Conservation (phyloP, 2,329 filamentous ascomycete species). For the Aspergillus terreus region DNA sequence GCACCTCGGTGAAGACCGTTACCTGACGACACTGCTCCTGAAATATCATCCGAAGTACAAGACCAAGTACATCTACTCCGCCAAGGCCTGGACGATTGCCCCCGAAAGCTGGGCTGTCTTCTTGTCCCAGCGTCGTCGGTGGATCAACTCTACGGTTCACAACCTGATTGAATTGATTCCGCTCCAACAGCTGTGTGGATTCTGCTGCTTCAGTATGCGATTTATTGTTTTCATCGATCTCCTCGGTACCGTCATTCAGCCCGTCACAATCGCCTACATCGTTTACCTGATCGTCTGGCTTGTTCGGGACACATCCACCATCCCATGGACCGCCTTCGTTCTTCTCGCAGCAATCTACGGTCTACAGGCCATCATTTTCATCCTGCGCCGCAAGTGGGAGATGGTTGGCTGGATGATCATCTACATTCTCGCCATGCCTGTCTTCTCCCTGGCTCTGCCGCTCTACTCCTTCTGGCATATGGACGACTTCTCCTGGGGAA, state of each 20-base stretch:
- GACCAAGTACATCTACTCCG: constrained; percentile 92
- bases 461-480: constrained; percentile 98
- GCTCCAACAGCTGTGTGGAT: constrained; percentile 89
- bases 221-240: constrained; percentile 96
- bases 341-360: constrained; percentile 94
- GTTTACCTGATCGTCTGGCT: constrained; percentile 80
- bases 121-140: constrained; percentile 95
- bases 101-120: constrained; percentile 93
- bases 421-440: constrained; percentile 83
- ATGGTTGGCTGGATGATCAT: constrained; percentile 99
- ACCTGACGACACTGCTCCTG: constrained; percentile 87
- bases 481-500: constrained; percentile 99
- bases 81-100: constrained; percentile 94
- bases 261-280: constrained; percentile 86
- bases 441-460: constrained; percentile 87
- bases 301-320: constrained; percentile 55
- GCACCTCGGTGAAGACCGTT: constrained; percentile 96
- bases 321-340: constrained; percentile 85
- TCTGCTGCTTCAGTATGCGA: constrained; percentile 99
- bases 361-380: constrained; percentile 95
- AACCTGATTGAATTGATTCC: constrained; percentile 95
- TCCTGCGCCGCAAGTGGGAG: constrained; percentile 94
- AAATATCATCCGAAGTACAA: constrained; percentile 93
- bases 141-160: constrained; percentile 99
- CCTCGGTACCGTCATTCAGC: constrained; percentile 85